Percentiles rank a stretch among this genome's conserved stretches.
phyloP scores from a whole-genome alignment of 2,329 filamentous ascomycete species.

The Hypoxylon sp. region DNA sequence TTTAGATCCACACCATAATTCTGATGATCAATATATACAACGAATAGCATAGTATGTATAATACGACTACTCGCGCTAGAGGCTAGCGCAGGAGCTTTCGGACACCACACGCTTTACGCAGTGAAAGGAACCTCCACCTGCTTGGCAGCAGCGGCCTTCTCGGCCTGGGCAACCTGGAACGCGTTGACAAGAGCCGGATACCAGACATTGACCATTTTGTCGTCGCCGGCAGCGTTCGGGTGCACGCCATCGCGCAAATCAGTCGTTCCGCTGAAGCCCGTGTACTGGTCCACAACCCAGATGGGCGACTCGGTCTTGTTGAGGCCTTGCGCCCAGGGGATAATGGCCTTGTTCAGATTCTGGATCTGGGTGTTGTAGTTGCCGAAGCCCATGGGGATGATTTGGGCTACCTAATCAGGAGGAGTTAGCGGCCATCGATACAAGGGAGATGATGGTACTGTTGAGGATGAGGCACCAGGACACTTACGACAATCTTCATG shows the following conservation, averaged over 20 bases:
- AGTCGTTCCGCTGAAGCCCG: slow-evolving; percentile 53
- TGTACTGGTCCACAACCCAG: slow-evolving; percentile 61
- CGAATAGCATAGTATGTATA: not conserved
- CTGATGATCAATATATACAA: not conserved
- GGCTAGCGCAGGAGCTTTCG: not conserved
- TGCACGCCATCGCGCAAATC: slow-evolving; percentile 59
- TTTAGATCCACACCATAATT: not conserved
- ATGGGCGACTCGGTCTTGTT: slow-evolving; percentile 59
- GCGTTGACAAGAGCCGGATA: slow-evolving; percentile 51
- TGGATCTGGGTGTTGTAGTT: slow-evolving; percentile 57
- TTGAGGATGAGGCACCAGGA: too few species aligned
- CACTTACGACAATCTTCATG: slow-evolving; percentile 62
- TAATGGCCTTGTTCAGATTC: slow-evolving; percentile 57
- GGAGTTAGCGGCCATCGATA: too few species aligned
- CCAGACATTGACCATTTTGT: slow-evolving; percentile 58
- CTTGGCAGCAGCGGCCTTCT: slow-evolving; percentile 37
- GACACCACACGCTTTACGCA: slow-evolving; percentile 24
- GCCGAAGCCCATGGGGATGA: slow-evolving; percentile 56
- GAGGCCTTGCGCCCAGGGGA: slow-evolving; percentile 57
- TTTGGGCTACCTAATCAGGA: slow-evolving; percentile 59
- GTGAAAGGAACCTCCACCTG: slow-evolving; percentile 46
- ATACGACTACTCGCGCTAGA: not conserved
- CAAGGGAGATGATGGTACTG: too few species aligned
- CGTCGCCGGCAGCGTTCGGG: slow-evolving; percentile 58
- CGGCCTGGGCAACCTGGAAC: slow-evolving; percentile 48